Evolutionary conservation across 73 alveolate species (phyloP).

Genomic region (Paramecium pentaurelia): DNA sequence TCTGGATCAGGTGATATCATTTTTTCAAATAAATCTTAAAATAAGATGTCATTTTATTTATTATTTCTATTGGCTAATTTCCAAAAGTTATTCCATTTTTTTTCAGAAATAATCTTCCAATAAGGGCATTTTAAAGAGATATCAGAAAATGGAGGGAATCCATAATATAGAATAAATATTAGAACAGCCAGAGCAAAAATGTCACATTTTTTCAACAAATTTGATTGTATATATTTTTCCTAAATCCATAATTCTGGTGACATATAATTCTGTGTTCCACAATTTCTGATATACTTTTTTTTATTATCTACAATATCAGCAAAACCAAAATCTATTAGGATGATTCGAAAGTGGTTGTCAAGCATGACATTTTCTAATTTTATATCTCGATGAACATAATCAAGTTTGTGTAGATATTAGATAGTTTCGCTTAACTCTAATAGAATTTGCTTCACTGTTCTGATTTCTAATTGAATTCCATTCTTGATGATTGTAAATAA

Average conservation of each 20-base stretch:
- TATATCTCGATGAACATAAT: conserved; percentile 22
- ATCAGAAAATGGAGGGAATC: conserved; percentile 50
- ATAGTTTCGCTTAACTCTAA: neutral
- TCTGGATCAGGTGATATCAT: neutral
- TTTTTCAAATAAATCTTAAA: neutral
- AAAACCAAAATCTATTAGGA: neutral
- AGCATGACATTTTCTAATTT: conserved; percentile 21
- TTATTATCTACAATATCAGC: neutral
- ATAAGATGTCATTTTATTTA: neutral
- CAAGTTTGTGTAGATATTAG: neutral
- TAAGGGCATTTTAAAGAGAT: neutral
- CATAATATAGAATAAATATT: conserved; percentile 23
- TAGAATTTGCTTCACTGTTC: neutral
- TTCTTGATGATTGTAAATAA: neutral
- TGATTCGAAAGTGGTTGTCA: neutral
- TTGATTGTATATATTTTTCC: neutral
- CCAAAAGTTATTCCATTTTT: conserved; percentile 18
- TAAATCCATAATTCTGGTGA: neutral
- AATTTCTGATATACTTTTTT: neutral
- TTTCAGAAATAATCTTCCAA: conserved; percentile 2
- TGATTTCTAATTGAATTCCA: neutral
- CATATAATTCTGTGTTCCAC: neutral
- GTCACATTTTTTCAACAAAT: neutral
- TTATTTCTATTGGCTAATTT: neutral
- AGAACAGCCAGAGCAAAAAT: conserved; percentile 45